Percentiles rank a stretch among this genome's conserved stretches.
phyloP scores from a whole-genome alignment of 495 filamentous ascomycete genomes.

The Choiromyces venosus region DNA sequence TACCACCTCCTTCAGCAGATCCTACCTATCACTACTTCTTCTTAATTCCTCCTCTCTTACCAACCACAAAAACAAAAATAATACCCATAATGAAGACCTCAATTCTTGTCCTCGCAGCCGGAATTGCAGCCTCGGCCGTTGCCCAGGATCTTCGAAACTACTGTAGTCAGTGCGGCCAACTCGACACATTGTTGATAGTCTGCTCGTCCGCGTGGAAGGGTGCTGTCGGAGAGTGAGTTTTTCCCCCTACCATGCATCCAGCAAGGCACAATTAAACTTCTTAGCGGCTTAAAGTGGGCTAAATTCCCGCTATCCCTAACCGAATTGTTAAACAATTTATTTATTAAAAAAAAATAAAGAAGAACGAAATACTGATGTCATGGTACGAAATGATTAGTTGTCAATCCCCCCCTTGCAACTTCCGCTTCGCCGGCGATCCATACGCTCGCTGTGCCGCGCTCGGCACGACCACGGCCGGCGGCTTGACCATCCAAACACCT shows the following conservation, averaged over 20 bases:
- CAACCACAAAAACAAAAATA: neutral
- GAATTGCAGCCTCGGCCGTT: neutral
- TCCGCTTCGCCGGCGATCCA: neutral
- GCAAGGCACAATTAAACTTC: neutral
- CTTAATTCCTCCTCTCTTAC: neutral
- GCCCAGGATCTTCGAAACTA: neutral
- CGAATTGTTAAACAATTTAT: neutral
- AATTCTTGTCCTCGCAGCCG: neutral
- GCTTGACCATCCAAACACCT: neutral
- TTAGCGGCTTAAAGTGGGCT: neutral
- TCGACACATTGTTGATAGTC: slow-evolving; percentile 1
- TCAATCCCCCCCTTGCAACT: neutral
- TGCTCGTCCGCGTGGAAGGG: neutral
- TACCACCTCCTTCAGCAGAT: neutral
- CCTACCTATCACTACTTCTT: neutral
- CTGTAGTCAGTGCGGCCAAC: neutral
- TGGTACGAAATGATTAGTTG: neutral
- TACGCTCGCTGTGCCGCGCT: neutral
- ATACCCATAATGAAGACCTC: neutral
- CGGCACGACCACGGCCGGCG: neutral
- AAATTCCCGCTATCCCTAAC: neutral
- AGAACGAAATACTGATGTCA: neutral
- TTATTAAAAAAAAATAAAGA: neutral
- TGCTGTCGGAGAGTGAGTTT: neutral
- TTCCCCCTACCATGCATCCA: neutral